A percentile compares a stretch with the other conserved stretches of the same genome.
These are phyloP conservation scores for Candida pseudofarinosa DNA, from an alignment of 805 yeast species.

Conservation along the genomic window DNA sequence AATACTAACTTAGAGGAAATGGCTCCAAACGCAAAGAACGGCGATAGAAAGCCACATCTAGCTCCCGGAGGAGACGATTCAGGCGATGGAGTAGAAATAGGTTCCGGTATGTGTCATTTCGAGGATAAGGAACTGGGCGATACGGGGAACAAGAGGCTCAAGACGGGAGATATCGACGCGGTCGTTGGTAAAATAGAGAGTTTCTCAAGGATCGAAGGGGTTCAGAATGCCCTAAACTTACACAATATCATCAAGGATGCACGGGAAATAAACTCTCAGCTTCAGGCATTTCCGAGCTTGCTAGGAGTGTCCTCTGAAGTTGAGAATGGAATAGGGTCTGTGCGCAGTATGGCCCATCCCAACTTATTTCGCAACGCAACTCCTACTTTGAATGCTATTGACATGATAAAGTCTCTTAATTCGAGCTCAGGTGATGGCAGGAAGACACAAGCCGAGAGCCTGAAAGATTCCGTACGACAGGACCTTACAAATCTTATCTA, in stretches of 20 bases:
- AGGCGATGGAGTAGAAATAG: no score
- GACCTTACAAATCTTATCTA: not conserved
- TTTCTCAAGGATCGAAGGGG: not conserved
- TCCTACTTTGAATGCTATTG: not conserved
- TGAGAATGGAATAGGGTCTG: not conserved
- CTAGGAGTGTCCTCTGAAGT: not conserved
- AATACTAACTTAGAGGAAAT: not conserved
- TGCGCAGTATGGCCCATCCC: not conserved
- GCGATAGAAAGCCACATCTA: not conserved
- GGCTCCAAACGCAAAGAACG: not conserved
- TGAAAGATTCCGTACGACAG: not conserved
- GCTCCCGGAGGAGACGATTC: no score
- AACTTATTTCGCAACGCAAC: not conserved
- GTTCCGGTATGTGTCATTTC: no score
- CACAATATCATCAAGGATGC: not conserved
- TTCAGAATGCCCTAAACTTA: not conserved
- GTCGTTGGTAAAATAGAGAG: not conserved
- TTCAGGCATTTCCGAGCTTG: not conserved
- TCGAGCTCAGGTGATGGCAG: not conserved
- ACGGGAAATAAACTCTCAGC: not conserved
- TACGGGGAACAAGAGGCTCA: no score
- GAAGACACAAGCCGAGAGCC: not conserved
- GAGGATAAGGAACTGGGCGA: no score
- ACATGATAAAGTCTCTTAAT: not conserved
- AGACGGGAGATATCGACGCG: no score